Conservation (phyloP, 2,329 filamentous ascomycete genomes). For the Exophiala calicioides region DNA sequence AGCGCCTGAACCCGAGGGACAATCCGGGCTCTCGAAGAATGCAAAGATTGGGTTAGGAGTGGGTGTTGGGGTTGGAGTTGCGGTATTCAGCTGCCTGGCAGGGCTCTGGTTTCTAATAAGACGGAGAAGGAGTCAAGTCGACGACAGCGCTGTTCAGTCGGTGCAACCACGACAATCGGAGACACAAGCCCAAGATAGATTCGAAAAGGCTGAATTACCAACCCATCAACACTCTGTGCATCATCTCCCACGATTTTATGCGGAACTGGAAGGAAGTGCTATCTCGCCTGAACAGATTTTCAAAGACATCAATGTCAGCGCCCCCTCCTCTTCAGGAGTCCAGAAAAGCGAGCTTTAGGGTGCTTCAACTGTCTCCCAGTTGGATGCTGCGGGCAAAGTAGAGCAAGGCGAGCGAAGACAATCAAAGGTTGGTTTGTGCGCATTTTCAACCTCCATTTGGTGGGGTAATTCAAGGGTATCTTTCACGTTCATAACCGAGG, state of each 20-base stretch:
- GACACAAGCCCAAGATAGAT: background rate
- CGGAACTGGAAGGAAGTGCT: background rate
- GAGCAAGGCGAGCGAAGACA: background rate
- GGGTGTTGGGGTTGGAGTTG: background rate
- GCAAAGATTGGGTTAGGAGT: background rate
- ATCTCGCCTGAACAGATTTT: background rate
- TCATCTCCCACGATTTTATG: background rate
- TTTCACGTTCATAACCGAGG: constrained; percentile 4
- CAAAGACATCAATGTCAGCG: background rate
- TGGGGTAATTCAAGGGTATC: background rate
- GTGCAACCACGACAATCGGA: background rate
- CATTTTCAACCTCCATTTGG: background rate
- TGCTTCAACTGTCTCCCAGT: background rate
- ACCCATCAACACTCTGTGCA: background rate
- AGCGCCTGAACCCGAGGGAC: too few species aligned
- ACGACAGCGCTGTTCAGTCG: background rate
- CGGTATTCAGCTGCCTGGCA: background rate
- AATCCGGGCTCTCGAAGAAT: background rate
- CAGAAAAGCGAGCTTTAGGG: background rate
- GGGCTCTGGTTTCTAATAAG: background rate
- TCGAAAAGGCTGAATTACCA: too few species aligned
- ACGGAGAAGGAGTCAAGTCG: background rate
- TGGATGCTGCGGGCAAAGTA: background rate
- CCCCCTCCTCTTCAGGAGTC: background rate
- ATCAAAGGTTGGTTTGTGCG: background rate